A percentile compares a stretch with the other conserved stretches of the same genome.
Conservation (phyloP, 1,139 yeast species). For the Debaryomycetaceae sp. region DNA sequence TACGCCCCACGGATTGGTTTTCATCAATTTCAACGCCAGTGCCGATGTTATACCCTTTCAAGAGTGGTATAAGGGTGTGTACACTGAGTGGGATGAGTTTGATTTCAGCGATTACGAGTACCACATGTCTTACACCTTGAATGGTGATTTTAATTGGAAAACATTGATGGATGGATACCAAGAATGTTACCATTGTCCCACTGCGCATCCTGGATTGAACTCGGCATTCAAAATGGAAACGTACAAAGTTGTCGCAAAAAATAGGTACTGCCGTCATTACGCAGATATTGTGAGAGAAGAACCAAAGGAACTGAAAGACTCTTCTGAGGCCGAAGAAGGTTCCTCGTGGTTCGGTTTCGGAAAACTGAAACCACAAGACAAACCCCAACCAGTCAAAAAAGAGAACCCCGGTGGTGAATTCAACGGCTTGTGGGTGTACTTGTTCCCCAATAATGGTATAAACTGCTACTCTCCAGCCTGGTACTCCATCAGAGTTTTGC, state of each 20-base stretch:
- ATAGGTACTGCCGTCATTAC: slow-evolving; percentile 58
- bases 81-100: slow-evolving; percentile 50
- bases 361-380: slow-evolving; percentile 24
- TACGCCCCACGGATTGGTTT: slow-evolving; percentile 55
- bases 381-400: slow-evolving; percentile 15
- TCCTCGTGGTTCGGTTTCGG: slow-evolving; percentile 54
- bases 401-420: slow-evolving; percentile 56
- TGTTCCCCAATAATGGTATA: slow-evolving; percentile 57
- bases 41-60: slow-evolving; percentile 43
- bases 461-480: slow-evolving; percentile 67
- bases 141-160: slow-evolving; percentile 64
- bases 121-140: slow-evolving; percentile 63
- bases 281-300: slow-evolving; percentile 22
- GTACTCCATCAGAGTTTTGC: slow-evolving; percentile 60
- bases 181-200: slow-evolving; percentile 66
- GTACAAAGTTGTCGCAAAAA: slow-evolving; percentile 59
- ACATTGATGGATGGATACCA: slow-evolving; percentile 67
- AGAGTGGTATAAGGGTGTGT: slow-evolving; percentile 50
- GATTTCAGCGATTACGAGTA: slow-evolving; percentile 60
- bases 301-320: slow-evolving; percentile 8
- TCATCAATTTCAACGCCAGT: slow-evolving; percentile 45
- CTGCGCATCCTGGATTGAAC: slow-evolving; percentile 60
- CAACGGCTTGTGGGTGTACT: slow-evolving; percentile 60
- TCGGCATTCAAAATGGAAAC: slow-evolving; percentile 61
- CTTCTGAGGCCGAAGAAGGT: slow-evolving; percentile 13